Evolutionary conservation across 2,329 filamentous ascomycete genomes (phyloP).

Genomic region (Metarhizium robertsii): DNA sequence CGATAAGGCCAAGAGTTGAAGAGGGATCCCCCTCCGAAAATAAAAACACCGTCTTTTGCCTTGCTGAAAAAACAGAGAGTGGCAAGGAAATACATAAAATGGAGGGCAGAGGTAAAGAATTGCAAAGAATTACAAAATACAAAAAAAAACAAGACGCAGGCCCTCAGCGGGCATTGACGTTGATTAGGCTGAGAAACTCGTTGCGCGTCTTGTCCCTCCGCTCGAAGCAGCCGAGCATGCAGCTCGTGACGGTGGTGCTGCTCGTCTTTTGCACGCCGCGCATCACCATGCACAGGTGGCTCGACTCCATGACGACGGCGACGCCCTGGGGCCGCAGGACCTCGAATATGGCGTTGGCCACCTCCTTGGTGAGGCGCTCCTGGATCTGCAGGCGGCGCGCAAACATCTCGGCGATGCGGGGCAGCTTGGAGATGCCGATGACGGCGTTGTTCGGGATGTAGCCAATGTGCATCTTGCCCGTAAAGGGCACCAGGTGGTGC

Average conservation of each 20-base stretch:
- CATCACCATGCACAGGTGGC: slow-evolving; percentile 98
- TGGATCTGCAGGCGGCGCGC: slow-evolving; percentile 88
- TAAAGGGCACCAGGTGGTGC: slow-evolving; percentile 95
- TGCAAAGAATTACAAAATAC: no score
- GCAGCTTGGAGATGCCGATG: slow-evolving; percentile 90
- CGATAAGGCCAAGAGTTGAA: no score
- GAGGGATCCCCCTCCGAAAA: no score
- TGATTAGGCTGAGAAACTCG: slow-evolving; percentile 80
- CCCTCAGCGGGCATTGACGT: slow-evolving; percentile 36
- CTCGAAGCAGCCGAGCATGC: slow-evolving; percentile 94
- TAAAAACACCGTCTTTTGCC: no score
- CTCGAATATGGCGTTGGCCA: slow-evolving; percentile 87
- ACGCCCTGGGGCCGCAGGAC: slow-evolving; percentile 90
- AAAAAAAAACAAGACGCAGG: background rate
- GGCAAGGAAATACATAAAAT: no score
- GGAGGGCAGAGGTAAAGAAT: no score
- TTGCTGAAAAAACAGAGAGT: no score
- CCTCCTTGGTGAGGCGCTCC: slow-evolving; percentile 91
- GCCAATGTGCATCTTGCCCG: slow-evolving; percentile 98
- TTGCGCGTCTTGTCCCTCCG: slow-evolving; percentile 87
- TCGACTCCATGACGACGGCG: slow-evolving; percentile 94
- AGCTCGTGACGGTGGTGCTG: slow-evolving; percentile 85
- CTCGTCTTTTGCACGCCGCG: slow-evolving; percentile 90
- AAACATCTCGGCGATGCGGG: slow-evolving; percentile 96
- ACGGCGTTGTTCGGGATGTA: slow-evolving; percentile 91